Percentiles rank a stretch among this genome's conserved stretches.
Conservation (phyloP, 169 alveolate species). For the Plasmodium chabaudi region DNA sequence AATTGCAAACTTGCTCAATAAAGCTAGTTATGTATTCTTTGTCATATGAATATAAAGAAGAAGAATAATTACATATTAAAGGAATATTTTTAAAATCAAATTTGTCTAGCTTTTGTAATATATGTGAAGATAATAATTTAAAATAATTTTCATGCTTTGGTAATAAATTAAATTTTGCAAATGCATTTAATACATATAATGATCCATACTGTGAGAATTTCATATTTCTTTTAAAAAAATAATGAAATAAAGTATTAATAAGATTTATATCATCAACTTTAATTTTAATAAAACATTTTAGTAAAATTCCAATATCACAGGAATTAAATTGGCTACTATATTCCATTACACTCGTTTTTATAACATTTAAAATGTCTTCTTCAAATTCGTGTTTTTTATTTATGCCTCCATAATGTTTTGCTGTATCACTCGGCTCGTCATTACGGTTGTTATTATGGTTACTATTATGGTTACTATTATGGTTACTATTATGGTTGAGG, state of each 20-base stretch:
- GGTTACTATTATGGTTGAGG: background rate
- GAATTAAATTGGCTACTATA: conserved; percentile 44
- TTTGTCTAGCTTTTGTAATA: conserved; percentile 31
- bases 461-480: background rate
- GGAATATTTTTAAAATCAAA: conserved; percentile 53
- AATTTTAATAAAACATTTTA: conserved; percentile 61
- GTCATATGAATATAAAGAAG: conserved; percentile 21
- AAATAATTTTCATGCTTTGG: conserved; percentile 51
- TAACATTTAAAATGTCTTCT: conserved; percentile 13
- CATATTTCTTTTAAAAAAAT: conserved; percentile 72
- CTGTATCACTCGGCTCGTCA: background rate
- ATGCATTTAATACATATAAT: conserved; percentile 28
- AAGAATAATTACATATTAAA: conserved; percentile 42
- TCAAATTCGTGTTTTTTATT: background rate
- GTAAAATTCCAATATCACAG: conserved; percentile 58
- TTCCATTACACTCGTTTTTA: conserved; percentile 34
- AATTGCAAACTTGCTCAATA: conserved; percentile 32
- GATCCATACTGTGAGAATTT: conserved; percentile 66
- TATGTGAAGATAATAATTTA: conserved; percentile 38
- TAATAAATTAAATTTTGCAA: conserved; percentile 37
- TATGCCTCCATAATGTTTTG: background rate
- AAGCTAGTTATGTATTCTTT: conserved; percentile 4
- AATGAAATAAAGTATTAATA: conserved; percentile 26
- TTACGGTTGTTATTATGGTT: background rate
- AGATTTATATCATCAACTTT: conserved; percentile 27